A percentile compares a stretch with the other conserved stretches of the same genome.
Conservation (phyloP, 768 basidiomycete genomes). For the Hirschioporus abietinus region DNA sequence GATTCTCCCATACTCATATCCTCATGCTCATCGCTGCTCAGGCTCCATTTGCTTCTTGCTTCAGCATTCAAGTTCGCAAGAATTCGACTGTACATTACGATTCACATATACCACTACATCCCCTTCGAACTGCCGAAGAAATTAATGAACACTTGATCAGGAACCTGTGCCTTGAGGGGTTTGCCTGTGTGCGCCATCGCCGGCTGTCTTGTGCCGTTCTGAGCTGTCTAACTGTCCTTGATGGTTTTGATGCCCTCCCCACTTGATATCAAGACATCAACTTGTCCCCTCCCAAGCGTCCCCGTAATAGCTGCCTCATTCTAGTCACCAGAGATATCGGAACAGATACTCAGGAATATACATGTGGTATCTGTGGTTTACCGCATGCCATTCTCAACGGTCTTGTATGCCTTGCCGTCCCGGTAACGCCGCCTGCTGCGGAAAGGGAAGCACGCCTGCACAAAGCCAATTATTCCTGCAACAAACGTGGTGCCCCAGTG, state of each 20-base stretch:
- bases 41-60: not conserved
- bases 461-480: constrained; percentile 44
- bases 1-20: not conserved
- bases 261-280: not conserved
- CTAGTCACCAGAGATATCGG: not conserved
- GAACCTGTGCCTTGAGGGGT: not conserved
- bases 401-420: constrained; percentile 80
- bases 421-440: constrained; percentile 43
- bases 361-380: constrained; percentile 10
- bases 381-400: constrained; percentile 69
- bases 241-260: not conserved
- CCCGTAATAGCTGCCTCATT: no score
- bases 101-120: not conserved
- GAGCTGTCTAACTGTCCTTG: not conserved
- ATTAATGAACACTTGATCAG: not conserved
- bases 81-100: not conserved
- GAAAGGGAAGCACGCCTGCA: constrained; percentile 30
- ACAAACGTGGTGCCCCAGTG: constrained; percentile 61
- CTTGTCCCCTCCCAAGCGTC: not conserved
- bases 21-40: not conserved
- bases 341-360: no score
- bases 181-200: not conserved
- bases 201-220: not conserved
- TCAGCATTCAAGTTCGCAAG: not conserved
- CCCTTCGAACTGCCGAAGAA: not conserved